Evolutionary conservation across 306 rosid species (phyloP).

Genomic region (Leucaena leucocephala): DNA sequence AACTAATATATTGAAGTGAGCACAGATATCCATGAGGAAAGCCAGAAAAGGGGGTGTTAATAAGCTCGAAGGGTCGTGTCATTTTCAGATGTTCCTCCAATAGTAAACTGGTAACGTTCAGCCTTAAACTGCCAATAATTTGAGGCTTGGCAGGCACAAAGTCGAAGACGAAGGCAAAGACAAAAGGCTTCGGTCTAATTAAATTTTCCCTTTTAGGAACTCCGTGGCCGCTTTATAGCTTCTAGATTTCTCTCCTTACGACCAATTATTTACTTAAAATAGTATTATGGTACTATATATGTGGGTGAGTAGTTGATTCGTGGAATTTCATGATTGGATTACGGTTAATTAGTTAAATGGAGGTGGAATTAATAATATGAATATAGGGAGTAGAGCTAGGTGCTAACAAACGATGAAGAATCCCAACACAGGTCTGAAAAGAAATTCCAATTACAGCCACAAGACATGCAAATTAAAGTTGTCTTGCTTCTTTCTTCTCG

Average conservation of each 20-base stretch:
- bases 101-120: conserved; percentile 29
- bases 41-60: conserved; percentile 30
- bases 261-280: background rate
- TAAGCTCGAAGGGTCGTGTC: conserved; percentile 33
- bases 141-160: background rate
- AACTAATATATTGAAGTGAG: background rate
- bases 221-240: background rate
- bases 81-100: conserved; percentile 35
- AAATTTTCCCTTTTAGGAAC: background rate
- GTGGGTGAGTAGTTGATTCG: background rate
- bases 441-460: background rate
- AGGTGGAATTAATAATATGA: background rate
- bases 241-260: conserved; percentile 22
- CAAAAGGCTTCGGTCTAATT: conserved; percentile 24
- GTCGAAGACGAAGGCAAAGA: background rate
- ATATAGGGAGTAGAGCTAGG: background rate
- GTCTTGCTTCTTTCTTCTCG: conserved; percentile 1
- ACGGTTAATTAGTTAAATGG: background rate
- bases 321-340: background rate
- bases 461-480: background rate
- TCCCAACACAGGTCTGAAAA: background rate
- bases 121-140: background rate
- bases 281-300: background rate
- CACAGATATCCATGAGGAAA: conserved; percentile 17
- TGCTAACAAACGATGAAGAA: background rate